A percentile compares a stretch with the other conserved stretches of the same genome.
Conservation (phyloP, 352 stramenopile genomes). For the Globisporangium middletonii region DNA sequence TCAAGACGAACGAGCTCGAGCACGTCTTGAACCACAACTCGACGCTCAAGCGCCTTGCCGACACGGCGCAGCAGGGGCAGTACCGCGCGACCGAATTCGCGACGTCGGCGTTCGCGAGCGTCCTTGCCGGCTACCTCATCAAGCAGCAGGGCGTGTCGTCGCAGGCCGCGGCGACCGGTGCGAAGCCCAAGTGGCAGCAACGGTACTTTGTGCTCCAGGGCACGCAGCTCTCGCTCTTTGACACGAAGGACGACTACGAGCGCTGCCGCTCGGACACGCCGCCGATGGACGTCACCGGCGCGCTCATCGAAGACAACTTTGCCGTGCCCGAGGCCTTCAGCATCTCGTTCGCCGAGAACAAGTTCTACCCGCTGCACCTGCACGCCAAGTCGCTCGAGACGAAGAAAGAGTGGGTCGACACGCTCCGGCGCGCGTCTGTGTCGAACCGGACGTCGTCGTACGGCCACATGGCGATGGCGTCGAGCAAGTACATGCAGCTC, state of each 20-base stretch:
- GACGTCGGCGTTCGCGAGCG: constrained; percentile 52
- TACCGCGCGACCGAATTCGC: constrained; percentile 84
- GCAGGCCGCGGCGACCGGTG: constrained; percentile 7
- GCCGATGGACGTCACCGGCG: constrained; percentile 73
- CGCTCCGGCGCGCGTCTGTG: constrained; percentile 48
- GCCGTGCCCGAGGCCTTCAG: constrained; percentile 78
- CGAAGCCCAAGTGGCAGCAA: constrained; percentile 77
- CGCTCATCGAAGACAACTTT: constrained; percentile 70
- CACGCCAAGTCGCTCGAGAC: constrained; percentile 74
- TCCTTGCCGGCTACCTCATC: constrained; percentile 82
- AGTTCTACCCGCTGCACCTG: constrained; percentile 76
- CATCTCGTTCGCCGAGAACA: constrained; percentile 73
- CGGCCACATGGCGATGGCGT: constrained; percentile 9
- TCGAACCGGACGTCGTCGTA: constrained; percentile 18
- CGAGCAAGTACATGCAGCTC: constrained; percentile 32
- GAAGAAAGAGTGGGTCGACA: constrained; percentile 79
- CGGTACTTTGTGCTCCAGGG: constrained; percentile 85
- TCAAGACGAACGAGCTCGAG: constrained; percentile 85
- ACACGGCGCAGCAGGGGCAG: constrained; percentile 81
- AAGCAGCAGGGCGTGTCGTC: constrained; percentile 56
- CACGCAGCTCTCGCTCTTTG: constrained; percentile 71
- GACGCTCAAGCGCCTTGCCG: constrained; percentile 79
- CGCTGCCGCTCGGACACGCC: constrained; percentile 72
- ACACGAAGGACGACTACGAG: constrained; percentile 86
- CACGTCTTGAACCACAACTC: constrained; percentile 86